Evolutionary conservation across 768 basidiomycete genomes (phyloP), one percentile per base, ranked within the genome.

Genomic region (Dioszegia aurantiaca): DNA sequence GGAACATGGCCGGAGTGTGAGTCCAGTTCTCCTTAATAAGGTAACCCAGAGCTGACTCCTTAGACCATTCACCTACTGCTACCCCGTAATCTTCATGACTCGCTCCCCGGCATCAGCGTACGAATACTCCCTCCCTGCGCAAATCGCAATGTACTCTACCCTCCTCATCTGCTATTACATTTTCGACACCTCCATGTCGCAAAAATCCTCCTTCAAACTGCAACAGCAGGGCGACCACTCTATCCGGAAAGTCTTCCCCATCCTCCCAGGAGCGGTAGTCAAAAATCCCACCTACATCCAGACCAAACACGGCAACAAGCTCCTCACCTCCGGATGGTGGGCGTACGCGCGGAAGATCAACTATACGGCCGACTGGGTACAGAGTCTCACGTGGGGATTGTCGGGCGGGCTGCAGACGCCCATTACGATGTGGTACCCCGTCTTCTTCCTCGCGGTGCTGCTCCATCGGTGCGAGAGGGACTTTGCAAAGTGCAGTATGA

Each of bases 31-130:
- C 24, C 21, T 42, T 30, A 21, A n/a, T n/a, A 19, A 6, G 11
- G 12, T 26, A 26, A 39, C 6, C 3, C 17, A 2, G 10, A n/a
- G 54, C 21, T 55, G 37, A 48, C 42, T 8, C 33, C n/a, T 19
- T 5, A 77, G 76, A 8, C 77, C 77, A 4, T 78, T 78, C 68
- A 92, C 93, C 42, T 99, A 99, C 74, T 89, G 89, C 64, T 99
- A 97, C 81, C 93, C 94, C 11, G 88, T 93, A 52, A 86, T 99
- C 51, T 97, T 92, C 81, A 97, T 99, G 89, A 87, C 89, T n/a
- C 87, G 89, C 3, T 88, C 90, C 76, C 85, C 95, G 59, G 89
- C 93, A 2, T 83, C 85, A 17, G 84, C 83, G 60, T 98, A 98
- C 80, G 83, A 81, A 37, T 97, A 92, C 82, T 86, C 90, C 4